Base-by-base conservation (phyloP, 2,329 filamentous ascomycete species). In the Talaromyces sp. region DNA sequence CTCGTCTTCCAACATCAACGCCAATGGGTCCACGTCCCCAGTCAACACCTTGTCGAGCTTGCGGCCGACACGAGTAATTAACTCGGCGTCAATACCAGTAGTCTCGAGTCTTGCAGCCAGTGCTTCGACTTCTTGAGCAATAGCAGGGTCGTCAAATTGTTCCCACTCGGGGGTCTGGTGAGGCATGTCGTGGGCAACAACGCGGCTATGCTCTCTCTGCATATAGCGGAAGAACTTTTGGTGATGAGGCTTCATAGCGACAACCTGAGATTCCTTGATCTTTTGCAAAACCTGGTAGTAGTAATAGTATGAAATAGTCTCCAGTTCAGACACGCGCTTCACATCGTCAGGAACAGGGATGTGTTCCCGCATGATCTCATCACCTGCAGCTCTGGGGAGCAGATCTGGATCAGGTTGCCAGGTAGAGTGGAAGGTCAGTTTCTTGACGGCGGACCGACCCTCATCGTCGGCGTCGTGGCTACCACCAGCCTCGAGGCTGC, bases 1-100 rank as follows among this genome's bases (percentile, higher is more conserved):
- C 4, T 71, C 67, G n/a, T 78, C 68, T 36, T 71, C 65, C 44
- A 67, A 68, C 59, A 80, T 64, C 49, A 73, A 67, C 58, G 79
- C 77, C 9, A 79, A 68, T 60, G 77, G 72, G 4, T 52, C 49
- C n/a, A 55, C 28, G 6, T 55, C 53, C 25, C 53, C 53, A 36
- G 69, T 66, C 11, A 81, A 66, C 1, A 75, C 69, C 17, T 69
- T 63, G 1, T 72, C 65, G 11, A 81, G 64, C 25, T 72, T 67
- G 44, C 76, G 71, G 8, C 53, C 53, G 13, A 55, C 53, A 8
- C 30, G 30, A 25, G 19, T 36, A 9, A 55, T 55, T 13, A 55
- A 25, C 27, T 55, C 17, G 22, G 30, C 53, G 10, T 55, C 30
- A 22, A 22, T 30, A 22, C 53, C 53, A 28, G 49, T 52, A 17